Conservation (phyloP, 768 basidiomycete genomes). For the Lepiota venenata region DNA sequence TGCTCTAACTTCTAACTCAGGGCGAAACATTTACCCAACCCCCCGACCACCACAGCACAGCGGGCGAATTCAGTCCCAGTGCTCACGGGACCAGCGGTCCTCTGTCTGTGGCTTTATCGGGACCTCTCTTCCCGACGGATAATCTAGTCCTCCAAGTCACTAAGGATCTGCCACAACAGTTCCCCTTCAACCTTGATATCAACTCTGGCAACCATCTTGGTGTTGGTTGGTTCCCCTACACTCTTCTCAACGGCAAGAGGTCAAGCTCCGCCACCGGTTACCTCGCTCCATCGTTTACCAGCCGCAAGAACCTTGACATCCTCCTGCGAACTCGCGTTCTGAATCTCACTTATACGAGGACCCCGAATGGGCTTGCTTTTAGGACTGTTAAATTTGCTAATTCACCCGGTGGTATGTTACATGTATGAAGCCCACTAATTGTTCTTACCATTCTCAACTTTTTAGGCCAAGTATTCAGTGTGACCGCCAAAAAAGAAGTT, state of each 20-base stretch:
- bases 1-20: conserved; percentile 19
- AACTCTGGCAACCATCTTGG: conserved; percentile 14
- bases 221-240: not conserved
- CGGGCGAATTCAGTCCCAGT: conserved; percentile 30
- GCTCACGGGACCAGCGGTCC: conserved; percentile 33
- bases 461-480: not conserved
- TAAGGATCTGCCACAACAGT: not conserved
- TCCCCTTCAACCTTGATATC: conserved; percentile 13
- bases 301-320: conserved; percentile 22
- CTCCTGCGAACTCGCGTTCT: conserved; percentile 20
- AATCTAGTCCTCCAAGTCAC: conserved; percentile 13
- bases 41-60: conserved; percentile 32
- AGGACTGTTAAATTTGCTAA: conserved; percentile 19
- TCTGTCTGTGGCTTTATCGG: conserved; percentile 27
- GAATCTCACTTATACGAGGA: conserved; percentile 17
- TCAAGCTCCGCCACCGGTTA: conserved; percentile 24
- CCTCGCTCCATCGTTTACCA: conserved; percentile 13
- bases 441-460: not conserved
- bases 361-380: conserved; percentile 18
- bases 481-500: conserved; percentile 24
- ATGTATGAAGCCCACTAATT: not conserved
- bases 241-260: conserved; percentile 11
- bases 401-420: not conserved
- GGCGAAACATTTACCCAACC: conserved; percentile 33
- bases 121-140: conserved; percentile 21